Conservation (phyloP, 2,329 filamentous ascomycete species). For the Aspergillaceae sp. region DNA sequence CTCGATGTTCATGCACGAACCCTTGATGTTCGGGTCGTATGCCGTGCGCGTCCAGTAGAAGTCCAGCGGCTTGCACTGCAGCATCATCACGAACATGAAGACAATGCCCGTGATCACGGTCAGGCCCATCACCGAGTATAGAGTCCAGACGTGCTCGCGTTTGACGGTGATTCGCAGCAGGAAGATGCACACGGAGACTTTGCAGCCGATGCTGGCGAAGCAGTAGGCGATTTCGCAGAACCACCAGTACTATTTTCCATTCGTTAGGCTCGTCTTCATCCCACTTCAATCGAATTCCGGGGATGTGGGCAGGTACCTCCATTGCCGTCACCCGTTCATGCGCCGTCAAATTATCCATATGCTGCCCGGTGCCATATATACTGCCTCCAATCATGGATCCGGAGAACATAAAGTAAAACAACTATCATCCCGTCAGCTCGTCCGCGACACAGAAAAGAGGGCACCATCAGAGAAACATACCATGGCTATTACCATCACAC, state of each 20-base stretch:
- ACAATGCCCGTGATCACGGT: conserved; percentile 38
- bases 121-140: conserved; percentile 38
- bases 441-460: too few species aligned
- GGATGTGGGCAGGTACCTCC: too few species aligned
- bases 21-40: conserved; percentile 20
- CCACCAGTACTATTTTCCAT: conserved; percentile 36
- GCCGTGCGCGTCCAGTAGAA: conserved; percentile 41
- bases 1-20: conserved; percentile 35
- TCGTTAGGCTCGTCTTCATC: not conserved
- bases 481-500: conserved; percentile 20
- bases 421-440: not conserved
- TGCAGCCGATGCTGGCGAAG: conserved; percentile 39
- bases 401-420: conserved; percentile 22
- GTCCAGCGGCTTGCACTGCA: conserved; percentile 45
- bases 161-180: conserved; percentile 44
- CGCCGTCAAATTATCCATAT: conserved; percentile 3
- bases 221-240: conserved; percentile 47
- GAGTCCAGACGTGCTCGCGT: conserved; percentile 38
- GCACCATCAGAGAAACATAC: too few species aligned
- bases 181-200: conserved; percentile 46
- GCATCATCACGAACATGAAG: conserved; percentile 46
- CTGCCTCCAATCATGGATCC: conserved; percentile 23
- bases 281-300: not conserved
- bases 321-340: not conserved
- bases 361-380: conserved; percentile 21